Evolutionary conservation across 805 yeast species (phyloP), one percentile per base, ranked within the genome.

Genomic region (Sungouiella thailandica): DNA sequence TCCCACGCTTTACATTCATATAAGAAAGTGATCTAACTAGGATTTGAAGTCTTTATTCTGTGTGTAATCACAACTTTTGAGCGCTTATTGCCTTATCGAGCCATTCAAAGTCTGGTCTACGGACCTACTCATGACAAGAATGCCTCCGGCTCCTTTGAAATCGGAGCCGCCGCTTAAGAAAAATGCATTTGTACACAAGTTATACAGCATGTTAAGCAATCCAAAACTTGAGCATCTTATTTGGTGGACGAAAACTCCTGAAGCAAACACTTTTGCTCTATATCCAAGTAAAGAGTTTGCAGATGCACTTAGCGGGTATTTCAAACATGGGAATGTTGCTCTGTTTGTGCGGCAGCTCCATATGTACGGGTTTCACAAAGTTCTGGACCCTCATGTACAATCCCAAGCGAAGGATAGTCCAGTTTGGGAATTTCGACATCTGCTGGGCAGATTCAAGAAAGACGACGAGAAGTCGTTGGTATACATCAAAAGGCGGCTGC

Each of bases 311-410:
- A 77, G 83, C n/a, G 68, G 70, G 29, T 88, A 84, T 56, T 89
- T 90, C 68, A 90, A 90, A 56, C 97, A 89, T 62, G 94, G 95
- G 3, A 90, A 90, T 53, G 87, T 89, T 18, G 87, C 95, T 16
- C 80, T 90, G 40, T 90, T 90, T 64, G 96, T 90, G 23, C 76
- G 97, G 29, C 97, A 90, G 60, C 66, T 89, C 29, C 95, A 90
- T 65, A 90, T 89, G 97, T 88, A 88, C 56, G 96, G 96, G 1
- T 88, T 89, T 64, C 96, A 89, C 58, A 88, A 89, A 61, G 80
- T 83, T 7, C 74, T 63, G 40, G 78, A 74, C 39, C 68, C 66
- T 7, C 49, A 30, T 27, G 35, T 34, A 10, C 37, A 32, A 17
- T 26, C 25, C 17, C 18, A n/a, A 23, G 50, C 43, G 33, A 49